Conservation (phyloP, 306 rosid species). For the Sicyos baderoa region DNA sequence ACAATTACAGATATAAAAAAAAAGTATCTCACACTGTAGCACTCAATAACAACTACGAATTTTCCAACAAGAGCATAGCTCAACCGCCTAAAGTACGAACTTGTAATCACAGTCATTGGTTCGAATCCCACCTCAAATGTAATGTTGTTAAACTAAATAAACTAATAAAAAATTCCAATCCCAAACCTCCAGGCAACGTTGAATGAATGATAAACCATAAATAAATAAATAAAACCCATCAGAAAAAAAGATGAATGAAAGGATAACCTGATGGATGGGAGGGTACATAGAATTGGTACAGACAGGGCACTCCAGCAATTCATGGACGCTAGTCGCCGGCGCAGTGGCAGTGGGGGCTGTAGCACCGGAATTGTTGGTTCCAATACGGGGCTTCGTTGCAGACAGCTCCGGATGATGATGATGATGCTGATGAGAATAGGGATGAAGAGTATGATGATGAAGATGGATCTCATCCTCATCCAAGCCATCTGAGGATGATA, state of each 20-base stretch:
- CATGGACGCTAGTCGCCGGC: conserved; percentile 94
- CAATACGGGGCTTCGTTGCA: conserved; percentile 61
- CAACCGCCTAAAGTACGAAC: too few species aligned
- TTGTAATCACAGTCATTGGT: too few species aligned
- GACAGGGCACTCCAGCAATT: conserved; percentile 88
- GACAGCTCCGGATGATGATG: conserved; percentile 52
- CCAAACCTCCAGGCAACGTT: too few species aligned
- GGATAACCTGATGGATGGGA: conserved; percentile 91
- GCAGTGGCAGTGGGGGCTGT: conserved; percentile 48
- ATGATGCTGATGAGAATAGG: conserved; percentile 31
- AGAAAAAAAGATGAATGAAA: too few species aligned
- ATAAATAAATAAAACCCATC: too few species aligned
- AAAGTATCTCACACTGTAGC: background rate
- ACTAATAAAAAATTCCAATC: too few species aligned
- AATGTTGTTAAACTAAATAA: too few species aligned
- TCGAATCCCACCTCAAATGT: too few species aligned
- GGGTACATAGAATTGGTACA: conserved; percentile 98
- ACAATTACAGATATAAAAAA: too few species aligned
- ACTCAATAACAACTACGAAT: background rate
- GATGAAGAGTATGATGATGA: conserved; percentile 35
- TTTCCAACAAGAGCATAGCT: too few species aligned
- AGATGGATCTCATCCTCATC: conserved; percentile 92
- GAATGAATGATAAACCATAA: too few species aligned
- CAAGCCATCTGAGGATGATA: conserved; percentile 64
- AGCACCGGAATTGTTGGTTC: conserved; percentile 28